Base-by-base conservation (phyloP, 1,139 yeast genomes). In the Taphrina confusa region DNA sequence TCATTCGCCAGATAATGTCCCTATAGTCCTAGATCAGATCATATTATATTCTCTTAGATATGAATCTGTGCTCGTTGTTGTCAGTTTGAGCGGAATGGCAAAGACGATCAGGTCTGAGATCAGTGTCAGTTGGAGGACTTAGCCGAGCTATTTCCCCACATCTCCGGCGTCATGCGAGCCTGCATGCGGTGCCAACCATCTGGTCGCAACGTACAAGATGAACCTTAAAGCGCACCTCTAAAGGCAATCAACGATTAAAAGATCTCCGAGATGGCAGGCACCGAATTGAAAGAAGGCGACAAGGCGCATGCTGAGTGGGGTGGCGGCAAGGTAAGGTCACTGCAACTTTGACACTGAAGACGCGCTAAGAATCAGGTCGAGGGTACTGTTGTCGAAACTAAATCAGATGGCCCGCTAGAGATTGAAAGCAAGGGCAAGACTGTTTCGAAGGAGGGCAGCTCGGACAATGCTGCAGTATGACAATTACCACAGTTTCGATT, bases 221-320 rank as follows among this genome's bases (percentile, higher is more conserved):
- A n/a, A n/a, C n/a, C n/a, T n/a, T n/a, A n/a, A n/a, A n/a, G n/a
- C n/a, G n/a, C n/a, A n/a, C n/a, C n/a, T n/a, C n/a, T 16, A 11
- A 42, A 3, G 11, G 14, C 9, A 42, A 12, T 23, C 30, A 11
- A 25, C 11, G 12, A 30, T 9, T 9, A 36, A 11, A 27, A 45
- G 6, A 2, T 9, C 11, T 4, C 30, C 18, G 23, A n/a, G 16
- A 34, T 20, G 31, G 44, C 39, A 22, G 49, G 39, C n/a, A 54
- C 58, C n/a, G 40, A 33, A 33, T 33, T 54, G 33, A 54, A 54
- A 22, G 40, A 42, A 33, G 58, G 58, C 14, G 58, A 54, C 51
- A 54, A 54, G 51, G 58, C 58, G 33, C 58, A 54, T 23, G 58
- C 58, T 25, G 49, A 54, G 34, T 54, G 58, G 58, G 58, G 58